These are phyloP conservation scores for Saccharomyces hybrid DNA, from an alignment of 1,139 yeast genomes.

Conservation along the genomic window DNA sequence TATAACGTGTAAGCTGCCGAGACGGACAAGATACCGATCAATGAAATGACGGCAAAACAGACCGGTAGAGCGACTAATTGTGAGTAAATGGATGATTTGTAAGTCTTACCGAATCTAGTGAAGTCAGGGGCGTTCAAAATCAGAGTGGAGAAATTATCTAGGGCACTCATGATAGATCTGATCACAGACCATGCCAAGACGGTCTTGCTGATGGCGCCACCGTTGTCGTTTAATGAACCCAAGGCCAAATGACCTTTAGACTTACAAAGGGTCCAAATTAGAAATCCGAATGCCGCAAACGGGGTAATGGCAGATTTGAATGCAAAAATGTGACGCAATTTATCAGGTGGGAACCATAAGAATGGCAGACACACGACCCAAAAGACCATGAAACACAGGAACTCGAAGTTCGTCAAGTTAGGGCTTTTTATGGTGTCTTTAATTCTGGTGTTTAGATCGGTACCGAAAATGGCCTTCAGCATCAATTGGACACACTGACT, in stretches of 20 bases:
- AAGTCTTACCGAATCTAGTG: constrained; percentile 67
- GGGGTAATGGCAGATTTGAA: constrained; percentile 70
- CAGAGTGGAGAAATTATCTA: constrained; percentile 80
- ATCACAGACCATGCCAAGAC: constrained; percentile 78
- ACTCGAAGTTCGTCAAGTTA: constrained; percentile 53
- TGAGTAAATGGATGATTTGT: constrained; percentile 43
- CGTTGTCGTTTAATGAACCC: constrained; percentile 35
- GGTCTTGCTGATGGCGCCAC: constrained; percentile 23
- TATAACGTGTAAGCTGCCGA: constrained; percentile 68
- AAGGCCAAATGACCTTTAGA: constrained; percentile 24
- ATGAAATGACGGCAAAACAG: constrained; percentile 69
- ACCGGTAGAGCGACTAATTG: constrained; percentile 63
- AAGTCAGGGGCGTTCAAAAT: constrained; percentile 90
- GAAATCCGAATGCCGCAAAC: constrained; percentile 67
- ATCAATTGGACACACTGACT: constrained; percentile 74
- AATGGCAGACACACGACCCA: constrained; percentile 73
- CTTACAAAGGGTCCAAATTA: constrained; percentile 66
- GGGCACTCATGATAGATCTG: constrained; percentile 64
- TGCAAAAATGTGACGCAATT: constrained; percentile 71
- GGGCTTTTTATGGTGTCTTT: constrained; percentile 44
- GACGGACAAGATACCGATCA: constrained; percentile 80
- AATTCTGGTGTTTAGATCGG: constrained; percentile 43
- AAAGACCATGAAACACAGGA: constrained; percentile 66
- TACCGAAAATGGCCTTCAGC: constrained; percentile 61
- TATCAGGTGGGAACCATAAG: constrained; percentile 75